phyloP scores from a whole-genome alignment of 2,329 filamentous ascomycete genomes.

The Thelonectria rubi region DNA sequence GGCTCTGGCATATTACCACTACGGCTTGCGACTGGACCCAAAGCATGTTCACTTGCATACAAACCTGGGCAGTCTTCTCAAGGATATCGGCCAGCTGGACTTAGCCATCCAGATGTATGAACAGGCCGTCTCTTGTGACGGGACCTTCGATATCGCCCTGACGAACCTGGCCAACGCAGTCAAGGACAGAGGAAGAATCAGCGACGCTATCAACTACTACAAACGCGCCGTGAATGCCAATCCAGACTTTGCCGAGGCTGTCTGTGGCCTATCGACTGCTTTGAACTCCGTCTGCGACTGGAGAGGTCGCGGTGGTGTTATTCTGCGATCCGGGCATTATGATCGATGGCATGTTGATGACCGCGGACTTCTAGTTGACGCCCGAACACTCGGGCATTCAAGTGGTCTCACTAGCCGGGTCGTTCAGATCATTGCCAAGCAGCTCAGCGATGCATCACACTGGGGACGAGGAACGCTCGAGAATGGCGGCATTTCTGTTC shows the following conservation, averaged over 20 bases:
- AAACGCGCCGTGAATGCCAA: constrained; percentile 89
- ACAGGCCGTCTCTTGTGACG: constrained; percentile 88
- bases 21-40: constrained; percentile 85
- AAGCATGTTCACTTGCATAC: constrained; percentile 97
- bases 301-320: constrained; percentile 86
- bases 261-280: constrained; percentile 93
- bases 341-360: constrained; percentile 96
- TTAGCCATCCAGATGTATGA: constrained; percentile 98
- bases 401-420: constrained; percentile 91
- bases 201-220: constrained; percentile 92
- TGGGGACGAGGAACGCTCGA: constrained; percentile 83
- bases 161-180: constrained; percentile 98
- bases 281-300: constrained; percentile 97
- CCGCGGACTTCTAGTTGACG: constrained; percentile 82
- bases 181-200: constrained; percentile 92
- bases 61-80: constrained; percentile 92
- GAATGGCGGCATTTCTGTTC: constrained; percentile 59
- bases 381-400: constrained; percentile 64
- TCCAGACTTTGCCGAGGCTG: constrained; percentile 94
- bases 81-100: constrained; percentile 93
- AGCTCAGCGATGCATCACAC: constrained; percentile 82
- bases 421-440: constrained; percentile 87
- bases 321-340: constrained; percentile 74
- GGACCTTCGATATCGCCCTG: constrained; percentile 94
- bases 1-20: constrained; percentile 93